These are phyloP conservation scores for Botrytis cinerea DNA, from an alignment of 2,329 filamentous ascomycete species.

Conservation along the genomic window DNA sequence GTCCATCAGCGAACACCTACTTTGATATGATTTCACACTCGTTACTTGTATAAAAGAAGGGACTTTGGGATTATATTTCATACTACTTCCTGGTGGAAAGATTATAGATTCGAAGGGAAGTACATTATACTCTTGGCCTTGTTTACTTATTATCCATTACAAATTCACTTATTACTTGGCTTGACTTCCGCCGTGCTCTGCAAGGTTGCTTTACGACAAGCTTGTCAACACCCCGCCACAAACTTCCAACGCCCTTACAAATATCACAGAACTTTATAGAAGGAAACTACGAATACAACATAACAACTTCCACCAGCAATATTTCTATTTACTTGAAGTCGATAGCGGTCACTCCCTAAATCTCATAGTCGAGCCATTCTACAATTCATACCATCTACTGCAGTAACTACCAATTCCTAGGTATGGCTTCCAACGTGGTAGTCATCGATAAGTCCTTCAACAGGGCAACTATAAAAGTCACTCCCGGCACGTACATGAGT, in stretches of 20 bases:
- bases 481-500: slow-evolving; percentile 75
- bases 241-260: slow-evolving; percentile 31
- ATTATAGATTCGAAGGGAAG: background rate
- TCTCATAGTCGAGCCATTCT: background rate
- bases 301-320: background rate
- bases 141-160: background rate
- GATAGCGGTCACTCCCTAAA: background rate
- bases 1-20: background rate
- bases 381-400: background rate
- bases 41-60: background rate
- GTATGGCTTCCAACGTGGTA: slow-evolving; percentile 84
- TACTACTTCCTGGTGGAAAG: too few species aligned
- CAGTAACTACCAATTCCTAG: slow-evolving; percentile 21
- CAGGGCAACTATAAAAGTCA: slow-evolving; percentile 79
- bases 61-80: background rate
- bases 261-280: slow-evolving; percentile 36
- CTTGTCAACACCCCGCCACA: slow-evolving; percentile 37
- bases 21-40: background rate
- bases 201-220: background rate
- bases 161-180: background rate
- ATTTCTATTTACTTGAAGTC: background rate
- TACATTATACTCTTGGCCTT: background rate
- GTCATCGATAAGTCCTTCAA: slow-evolving; percentile 81
- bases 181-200: background rate
- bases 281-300: slow-evolving; percentile 19